Evolutionary conservation across 1,284 basidiomycete species (phyloP).

Genomic region (Ceratobasidium sp.): DNA sequence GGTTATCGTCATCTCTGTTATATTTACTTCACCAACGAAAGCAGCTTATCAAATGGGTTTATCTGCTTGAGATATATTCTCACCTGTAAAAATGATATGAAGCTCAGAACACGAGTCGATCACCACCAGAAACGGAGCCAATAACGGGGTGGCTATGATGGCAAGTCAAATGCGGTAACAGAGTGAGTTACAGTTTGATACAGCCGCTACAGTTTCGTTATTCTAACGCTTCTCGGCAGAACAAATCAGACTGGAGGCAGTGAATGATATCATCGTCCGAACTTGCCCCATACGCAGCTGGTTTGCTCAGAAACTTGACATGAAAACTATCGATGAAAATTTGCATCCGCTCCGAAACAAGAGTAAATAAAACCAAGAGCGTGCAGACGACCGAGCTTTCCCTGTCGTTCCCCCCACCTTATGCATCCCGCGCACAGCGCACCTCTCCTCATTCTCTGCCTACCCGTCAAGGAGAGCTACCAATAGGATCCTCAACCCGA

Average conservation of each 20-base stretch:
- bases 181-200: slow-evolving; percentile 2
- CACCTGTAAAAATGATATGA: too few relatives aligned
- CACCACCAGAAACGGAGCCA: background rate
- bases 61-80: too few relatives aligned
- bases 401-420: slow-evolving; percentile 50
- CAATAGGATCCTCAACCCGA: slow-evolving; percentile 16
- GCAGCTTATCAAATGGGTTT: background rate
- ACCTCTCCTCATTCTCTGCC: slow-evolving; percentile 28
- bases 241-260: background rate
- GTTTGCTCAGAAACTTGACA: slow-evolving; percentile 13
- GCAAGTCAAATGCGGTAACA: background rate
- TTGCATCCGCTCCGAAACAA: slow-evolving; percentile 30
- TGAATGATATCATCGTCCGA: slow-evolving; percentile 33
- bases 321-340: slow-evolving; percentile 28
- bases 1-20: too few relatives aligned
- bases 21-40: background rate
- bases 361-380: background rate
- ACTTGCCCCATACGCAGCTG: slow-evolving; percentile 24
- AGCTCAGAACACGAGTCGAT: too few relatives aligned
- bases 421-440: slow-evolving; percentile 60
- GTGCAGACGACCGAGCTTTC: slow-evolving; percentile 43
- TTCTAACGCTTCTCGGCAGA: background rate
- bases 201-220: background rate
- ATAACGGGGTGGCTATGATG: slow-evolving; percentile 17
- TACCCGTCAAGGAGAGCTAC: slow-evolving; percentile 36